These are phyloP conservation scores for Euphorbia peplus DNA, from an alignment of 345 rosid species.

Conservation along the genomic window DNA sequence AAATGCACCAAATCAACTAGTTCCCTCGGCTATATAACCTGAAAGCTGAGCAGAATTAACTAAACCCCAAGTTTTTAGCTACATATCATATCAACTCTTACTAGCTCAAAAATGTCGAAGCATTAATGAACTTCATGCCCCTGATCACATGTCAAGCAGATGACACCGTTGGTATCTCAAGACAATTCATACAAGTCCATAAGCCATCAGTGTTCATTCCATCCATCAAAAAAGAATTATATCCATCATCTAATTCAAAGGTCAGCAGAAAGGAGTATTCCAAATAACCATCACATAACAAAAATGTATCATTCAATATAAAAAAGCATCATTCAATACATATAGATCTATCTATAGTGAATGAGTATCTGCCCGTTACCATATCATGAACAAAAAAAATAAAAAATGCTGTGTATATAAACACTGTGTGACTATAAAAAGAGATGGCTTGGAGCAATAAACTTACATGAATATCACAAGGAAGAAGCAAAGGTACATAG, in stretches of 20 bases:
- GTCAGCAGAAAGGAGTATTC: not conserved
- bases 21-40: not conserved
- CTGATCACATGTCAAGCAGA: not conserved
- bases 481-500: conserved; percentile 94
- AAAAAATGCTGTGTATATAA: not conserved
- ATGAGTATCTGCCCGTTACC: not conserved
- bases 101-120: not conserved
- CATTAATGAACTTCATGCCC: not conserved
- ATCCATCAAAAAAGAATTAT: not conserved
- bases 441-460: conserved; percentile 11
- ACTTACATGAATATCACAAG: conserved; percentile 94
- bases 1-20: no score
- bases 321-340: not conserved
- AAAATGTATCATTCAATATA: not conserved
- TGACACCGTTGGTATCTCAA: not conserved
- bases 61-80: not conserved
- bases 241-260: not conserved
- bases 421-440: not conserved
- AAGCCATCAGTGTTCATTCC: not conserved
- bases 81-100: not conserved
- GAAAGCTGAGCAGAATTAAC: not conserved
- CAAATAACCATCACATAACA: not conserved
- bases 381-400: not conserved
- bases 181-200: not conserved
- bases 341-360: not conserved